Evolutionary conservation across 164 flowering plant species (phyloP), one percentile per base, ranked within the genome.

Genomic region (Piper betle): DNA sequence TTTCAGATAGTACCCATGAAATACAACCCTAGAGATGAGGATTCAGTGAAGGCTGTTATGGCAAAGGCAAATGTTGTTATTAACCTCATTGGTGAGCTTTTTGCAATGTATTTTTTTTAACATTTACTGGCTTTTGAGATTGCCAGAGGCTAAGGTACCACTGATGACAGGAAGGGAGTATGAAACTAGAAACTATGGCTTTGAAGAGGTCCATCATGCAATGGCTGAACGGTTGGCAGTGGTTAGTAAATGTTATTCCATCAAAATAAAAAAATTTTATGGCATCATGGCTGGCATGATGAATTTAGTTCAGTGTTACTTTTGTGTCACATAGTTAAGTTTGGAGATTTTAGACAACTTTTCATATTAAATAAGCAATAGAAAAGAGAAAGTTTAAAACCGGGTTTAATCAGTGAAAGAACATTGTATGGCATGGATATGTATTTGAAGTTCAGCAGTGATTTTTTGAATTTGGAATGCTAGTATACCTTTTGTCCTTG

Each of bases 11-110:
- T 93, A 62, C 99, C 99, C 20, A 93, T 93, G 99, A 79, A 93
- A 78, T 93, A 80, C 71, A 71, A 90, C 63, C 99, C 99, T 58
- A 80, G 97, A 69, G 96, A 93, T 80, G 99, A 90, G 76, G 65
- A 69, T 62, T 90, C 99, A 15, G 72, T 93, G 62, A 93, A 90
- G 74, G 99, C 99, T 53, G 96, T 82, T 4, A 90, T 93, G 99
- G 97, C 99, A 20, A 93, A 90, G 77, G 96, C 99, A 43, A 90
- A 93, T 75, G 95, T 93, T 76, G 99, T 93, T 55, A 68, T 93
- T 63, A 93, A 93, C 76, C 99, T 93, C 58, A 84, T 93, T 73
- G 99, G 99, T 93, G 68, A 58, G 71, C 50, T 25, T 25, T 59
- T 46, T 64, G 61, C 20, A 25, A 0, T 25, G 33, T 25, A 25